Evolutionary conservation across 768 basidiomycete genomes (phyloP), one percentile per base, ranked within the genome.

Genomic region (Amanita thiersii): DNA sequence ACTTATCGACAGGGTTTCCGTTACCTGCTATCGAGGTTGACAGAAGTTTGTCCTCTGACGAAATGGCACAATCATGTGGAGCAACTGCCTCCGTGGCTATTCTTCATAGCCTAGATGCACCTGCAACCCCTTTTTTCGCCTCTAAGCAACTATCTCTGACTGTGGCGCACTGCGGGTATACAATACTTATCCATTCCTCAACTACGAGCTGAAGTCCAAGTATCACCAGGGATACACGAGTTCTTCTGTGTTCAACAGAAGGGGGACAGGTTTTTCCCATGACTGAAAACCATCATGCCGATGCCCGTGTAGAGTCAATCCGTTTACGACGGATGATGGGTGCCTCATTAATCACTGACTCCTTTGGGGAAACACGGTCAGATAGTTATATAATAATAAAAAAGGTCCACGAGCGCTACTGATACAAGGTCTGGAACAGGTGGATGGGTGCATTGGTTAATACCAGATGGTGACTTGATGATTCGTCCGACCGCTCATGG

Each of bases 381-480:
- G 65, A n/a, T n/a, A n/a, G n/a, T n/a, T n/a, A n/a, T 55, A 15
- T 5, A 12, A 11, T 18, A 23, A 3, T 14, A 15, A 20, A 26
- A 18, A 19, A 8, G 18, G 9, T 39, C 28, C 37, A 44, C 39
- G 25, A 20, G 21, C 32, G 11, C 3, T 18, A 39, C 41, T 42
- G 46, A 46, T 7, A 39, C 38, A 41, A 41, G 21, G 24, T 11
- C 34, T n/a, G 10, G 17, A 2, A 9, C 45, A 88, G 87, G 37
- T 94, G 90, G 89, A 94, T 96, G 86, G 94, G 93, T 10, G 88
- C 81, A 3, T 66, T 98, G 24, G 86, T 81, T 21, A 97, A 97
- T 50, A 97, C 94, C 2, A 66, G 94, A 63, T 82, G 88, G 83
- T 87, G 52, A 53, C 76, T 38, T 26, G 26, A 8, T 9, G 20